Base-by-base conservation (phyloP, 768 basidiomycete genomes). In the Tephrocybe sp. region DNA sequence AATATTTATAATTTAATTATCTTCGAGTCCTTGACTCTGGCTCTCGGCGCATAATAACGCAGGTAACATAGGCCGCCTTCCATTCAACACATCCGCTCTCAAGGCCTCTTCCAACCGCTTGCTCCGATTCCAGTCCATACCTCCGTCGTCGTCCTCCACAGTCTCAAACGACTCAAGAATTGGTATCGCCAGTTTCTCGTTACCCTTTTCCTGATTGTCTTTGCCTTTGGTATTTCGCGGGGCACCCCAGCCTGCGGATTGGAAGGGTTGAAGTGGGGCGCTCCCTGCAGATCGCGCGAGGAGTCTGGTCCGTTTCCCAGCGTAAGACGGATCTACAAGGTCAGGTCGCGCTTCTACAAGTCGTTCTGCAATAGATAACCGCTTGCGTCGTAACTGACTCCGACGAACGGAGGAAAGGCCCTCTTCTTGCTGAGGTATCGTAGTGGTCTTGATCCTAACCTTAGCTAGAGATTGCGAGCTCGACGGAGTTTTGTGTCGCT, bases 281-380 rank as follows among this genome's bases (percentile, higher is more conserved):
- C 24, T 45, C 10, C 50, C 47, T n/a, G 44, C 47, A 17, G 43
- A 42, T 20, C 57, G 49, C 17, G 55, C 62, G 17, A 60, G 36
- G 12, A 63, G 50, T 42, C 54, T 60, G 12, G 65, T 64, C 9
- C 64, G 58, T 45, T 65, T 68, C 4, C 42, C 40, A 37, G 56
- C 43, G 49, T 72, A 74, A 0, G 68, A 61, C 2, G 67, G 58
- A 6, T 61, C 60, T 1, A 74, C 71, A 7, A 73, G 67, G 47
- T 76, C 70, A 2, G 80, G 81, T 23, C 73, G 71, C 10, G 76
- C 77, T 12, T 58, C 60, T 3, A 73, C 69, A 14, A 83, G 63
- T 28, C 71, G 73, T 32, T 77, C 73, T 0, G 73, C 73, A 34
- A 68, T 68, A 4, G 61, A 43, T 9, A 70, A 47, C 17, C 70